phyloP scores from a whole-genome alignment of 352 stramenopile genomes.

The Globisporangium yorkense region DNA sequence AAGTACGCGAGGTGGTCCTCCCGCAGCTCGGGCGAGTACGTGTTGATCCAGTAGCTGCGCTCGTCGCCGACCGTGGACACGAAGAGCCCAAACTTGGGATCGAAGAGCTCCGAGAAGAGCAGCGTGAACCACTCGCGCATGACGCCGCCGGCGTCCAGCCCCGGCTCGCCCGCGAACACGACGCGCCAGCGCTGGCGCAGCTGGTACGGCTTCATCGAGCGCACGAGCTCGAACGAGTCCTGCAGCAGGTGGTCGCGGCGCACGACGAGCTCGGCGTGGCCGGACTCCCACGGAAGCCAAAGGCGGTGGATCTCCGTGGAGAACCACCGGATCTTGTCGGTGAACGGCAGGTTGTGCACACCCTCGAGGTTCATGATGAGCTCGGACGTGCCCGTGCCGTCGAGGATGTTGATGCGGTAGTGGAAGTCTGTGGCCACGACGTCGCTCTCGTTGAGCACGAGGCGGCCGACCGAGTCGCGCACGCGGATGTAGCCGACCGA shows the following conservation, averaged over 20 bases:
- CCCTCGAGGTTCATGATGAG: slow-evolving; percentile 82
- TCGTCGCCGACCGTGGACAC: slow-evolving; percentile 62
- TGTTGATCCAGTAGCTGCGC: slow-evolving; percentile 84
- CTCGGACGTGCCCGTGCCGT: slow-evolving; percentile 58
- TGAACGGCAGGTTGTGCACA: slow-evolving; percentile 72
- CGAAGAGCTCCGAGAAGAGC: slow-evolving; percentile 77
- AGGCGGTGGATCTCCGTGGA: slow-evolving; percentile 77
- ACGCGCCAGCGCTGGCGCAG: slow-evolving; percentile 80
- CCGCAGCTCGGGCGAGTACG: slow-evolving; percentile 44
- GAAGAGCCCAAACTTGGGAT: slow-evolving; percentile 75
- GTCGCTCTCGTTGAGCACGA: slow-evolving; percentile 82
- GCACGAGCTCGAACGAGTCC: slow-evolving; percentile 80
- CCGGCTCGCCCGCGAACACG: slow-evolving; percentile 82
- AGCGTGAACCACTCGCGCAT: slow-evolving; percentile 90
- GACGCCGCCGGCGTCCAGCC: slow-evolving; percentile 82
- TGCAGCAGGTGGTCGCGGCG: slow-evolving; percentile 76
- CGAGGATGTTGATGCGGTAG: slow-evolving; percentile 79
- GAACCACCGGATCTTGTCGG: slow-evolving; percentile 78
- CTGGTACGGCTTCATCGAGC: slow-evolving; percentile 74
- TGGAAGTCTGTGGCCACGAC: slow-evolving; percentile 73
- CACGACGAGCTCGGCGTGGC: slow-evolving; percentile 75
- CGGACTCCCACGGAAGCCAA: slow-evolving; percentile 79
- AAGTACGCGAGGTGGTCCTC: slow-evolving; percentile 77
- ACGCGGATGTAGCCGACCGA: slow-evolving; percentile 78
- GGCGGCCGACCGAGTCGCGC: slow-evolving; percentile 52